Base-by-base conservation (phyloP, 805 yeast species). In the Wickerhamomyces queroliae region DNA sequence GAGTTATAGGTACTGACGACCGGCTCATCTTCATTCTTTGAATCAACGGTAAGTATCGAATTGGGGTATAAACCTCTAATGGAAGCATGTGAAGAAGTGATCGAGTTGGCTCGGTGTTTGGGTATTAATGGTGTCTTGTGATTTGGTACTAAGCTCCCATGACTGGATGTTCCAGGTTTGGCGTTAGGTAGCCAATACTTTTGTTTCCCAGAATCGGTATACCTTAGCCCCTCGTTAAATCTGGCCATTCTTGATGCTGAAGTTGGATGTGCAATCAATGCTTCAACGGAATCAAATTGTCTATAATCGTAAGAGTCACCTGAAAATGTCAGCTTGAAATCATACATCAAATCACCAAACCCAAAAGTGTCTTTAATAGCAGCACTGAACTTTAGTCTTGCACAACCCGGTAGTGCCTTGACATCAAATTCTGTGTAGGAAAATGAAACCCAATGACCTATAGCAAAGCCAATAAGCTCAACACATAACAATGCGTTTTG, bases 401-500 rank as follows among this genome's bases (percentile, higher is more conserved):
- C 83, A 30, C 87, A 82, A 24, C 80, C 82, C 0, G 93, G 89
- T 36, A 83, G 63, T 11, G 62, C 64, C 9, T 72, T 58, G 3
- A 76, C 67, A 2, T 80, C 74, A 56, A 83, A 93, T 30, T 87
- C 93, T 3, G 64, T 63, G 62, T 83, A 84, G 6, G 88, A 78
- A 59, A 93, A 93, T 0, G 98, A 88, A 34, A 69, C 56, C 81
- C 89, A 80, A 62, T 93, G 98, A n/a, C 93, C 82, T 19, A 83
- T 61, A 0, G 98, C 88, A 66, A 93, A 91, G 3, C 78, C 84
- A 18, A 89, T 69, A 68, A 93, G 71, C 54, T 93, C 99, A 17
- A 85, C 63, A 54, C 96, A 87, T 44, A 93, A 63, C 29, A 89
- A 57, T 0, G 85, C 79, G 62, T 87, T 88, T 54, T 87, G 95